These are phyloP conservation scores for Mortierella sp. DNA, from an alignment of 371 early-diverging fungal genomes.

Conservation along the genomic window DNA sequence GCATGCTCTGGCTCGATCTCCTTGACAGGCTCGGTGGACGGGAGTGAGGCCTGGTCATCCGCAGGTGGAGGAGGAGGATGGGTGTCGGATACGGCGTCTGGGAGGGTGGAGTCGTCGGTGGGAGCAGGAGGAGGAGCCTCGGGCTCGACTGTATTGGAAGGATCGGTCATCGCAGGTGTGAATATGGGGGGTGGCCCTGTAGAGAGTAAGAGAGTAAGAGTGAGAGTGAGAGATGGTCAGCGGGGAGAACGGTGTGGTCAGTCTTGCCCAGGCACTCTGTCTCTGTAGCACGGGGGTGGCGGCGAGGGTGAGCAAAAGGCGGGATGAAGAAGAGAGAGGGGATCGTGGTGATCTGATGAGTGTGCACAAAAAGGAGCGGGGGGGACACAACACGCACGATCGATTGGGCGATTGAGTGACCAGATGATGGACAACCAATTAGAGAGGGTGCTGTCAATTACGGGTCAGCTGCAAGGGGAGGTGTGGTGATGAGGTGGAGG, in stretches of 20 bases:
- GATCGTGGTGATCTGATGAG: background rate
- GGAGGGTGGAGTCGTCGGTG: conserved; percentile 3
- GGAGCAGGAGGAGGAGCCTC: conserved; percentile 5
- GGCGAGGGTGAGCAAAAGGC: no score
- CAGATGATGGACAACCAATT: no score
- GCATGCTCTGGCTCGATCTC: conserved; percentile 12
- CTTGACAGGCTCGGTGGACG: no score
- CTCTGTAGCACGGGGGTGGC: no score
- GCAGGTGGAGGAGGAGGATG: conserved; percentile 1
- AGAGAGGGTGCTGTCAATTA: no score
- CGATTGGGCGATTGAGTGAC: no score
- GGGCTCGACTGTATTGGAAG: conserved; percentile 14
- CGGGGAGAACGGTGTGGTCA: no score
- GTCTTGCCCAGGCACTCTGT: no score
- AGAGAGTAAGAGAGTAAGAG: conserved; percentile 5
- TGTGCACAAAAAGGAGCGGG: background rate
- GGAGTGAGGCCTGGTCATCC: conserved; percentile 6
- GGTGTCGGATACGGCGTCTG: conserved; percentile 4
- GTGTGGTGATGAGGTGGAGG: no score
- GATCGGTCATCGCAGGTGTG: conserved; percentile 23
- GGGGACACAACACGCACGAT: no score
- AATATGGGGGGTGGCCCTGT: no score
- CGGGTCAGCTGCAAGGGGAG: no score
- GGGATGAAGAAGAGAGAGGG: background rate
- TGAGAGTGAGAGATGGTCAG: background rate